Evolutionary conservation across 2,329 filamentous ascomycete genomes (phyloP).

Genomic region (Monilinia fructigena): DNA sequence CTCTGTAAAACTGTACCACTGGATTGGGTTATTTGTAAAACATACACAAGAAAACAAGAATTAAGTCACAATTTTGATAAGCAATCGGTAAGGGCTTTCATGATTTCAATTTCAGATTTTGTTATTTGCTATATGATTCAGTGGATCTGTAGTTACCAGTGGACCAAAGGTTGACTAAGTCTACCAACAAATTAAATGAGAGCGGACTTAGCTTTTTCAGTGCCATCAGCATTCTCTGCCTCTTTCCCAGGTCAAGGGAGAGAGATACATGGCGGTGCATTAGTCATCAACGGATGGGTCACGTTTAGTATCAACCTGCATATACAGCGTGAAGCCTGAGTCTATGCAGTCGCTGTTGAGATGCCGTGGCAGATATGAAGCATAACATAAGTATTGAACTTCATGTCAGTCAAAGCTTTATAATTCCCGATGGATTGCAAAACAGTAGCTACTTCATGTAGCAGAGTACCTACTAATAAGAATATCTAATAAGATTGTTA

Average conservation of each 20-base stretch:
- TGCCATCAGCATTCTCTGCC: neutral
- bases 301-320: neutral
- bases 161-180: neutral
- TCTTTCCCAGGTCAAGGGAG: neutral
- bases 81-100: neutral
- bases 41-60: neutral
- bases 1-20: neutral
- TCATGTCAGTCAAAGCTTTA: neutral
- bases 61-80: neutral
- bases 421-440: neutral
- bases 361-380: neutral
- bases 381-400: neutral
- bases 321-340: neutral
- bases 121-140: neutral
- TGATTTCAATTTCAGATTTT: neutral
- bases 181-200: slow-evolving; percentile 6
- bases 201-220: slow-evolving; percentile 13
- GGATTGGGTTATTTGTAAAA: neutral
- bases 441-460: neutral
- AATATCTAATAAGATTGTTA: slow-evolving; percentile 9
- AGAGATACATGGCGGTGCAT: neutral
- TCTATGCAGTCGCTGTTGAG: neutral
- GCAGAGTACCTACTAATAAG: slow-evolving; percentile 4
- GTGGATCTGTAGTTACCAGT: neutral
- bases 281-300: neutral